These are phyloP conservation scores for Lepidium africanum DNA, from an alignment of 345 rosid genomes.

Conservation along the genomic window DNA sequence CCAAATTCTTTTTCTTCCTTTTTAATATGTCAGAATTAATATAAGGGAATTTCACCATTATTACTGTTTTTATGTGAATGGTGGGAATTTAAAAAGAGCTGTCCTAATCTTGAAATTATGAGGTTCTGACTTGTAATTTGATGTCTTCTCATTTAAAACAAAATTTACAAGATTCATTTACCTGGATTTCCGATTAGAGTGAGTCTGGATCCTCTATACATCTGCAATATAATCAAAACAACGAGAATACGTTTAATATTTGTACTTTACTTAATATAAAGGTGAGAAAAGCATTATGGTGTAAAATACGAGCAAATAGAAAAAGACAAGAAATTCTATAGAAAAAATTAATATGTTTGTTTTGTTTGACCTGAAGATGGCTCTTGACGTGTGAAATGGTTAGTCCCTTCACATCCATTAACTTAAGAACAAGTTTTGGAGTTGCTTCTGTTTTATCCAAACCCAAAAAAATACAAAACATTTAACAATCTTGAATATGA, in stretches of 20 bases:
- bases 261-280: not conserved
- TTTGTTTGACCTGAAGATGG: conserved; percentile 77
- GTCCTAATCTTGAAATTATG: conserved; percentile 4
- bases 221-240: conserved; percentile 15
- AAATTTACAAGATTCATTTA: not conserved
- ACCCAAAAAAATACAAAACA: not conserved
- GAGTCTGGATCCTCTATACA: conserved; percentile 30
- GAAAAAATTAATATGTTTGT: not conserved
- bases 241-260: not conserved
- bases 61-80: not conserved
- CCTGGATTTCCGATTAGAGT: conserved; percentile 19
- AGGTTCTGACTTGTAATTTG: not conserved
- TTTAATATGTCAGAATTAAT: no score
- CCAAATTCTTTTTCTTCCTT: conserved; percentile 2
- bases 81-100: not conserved
- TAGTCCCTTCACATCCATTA: conserved; percentile 97
- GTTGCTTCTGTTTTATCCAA: conserved; percentile 65
- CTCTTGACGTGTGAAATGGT: conserved; percentile 98
- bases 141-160: not conserved
- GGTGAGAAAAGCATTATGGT: not conserved
- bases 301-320: not conserved
- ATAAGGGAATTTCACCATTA: not conserved
- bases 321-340: not conserved
- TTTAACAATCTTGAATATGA: not conserved
- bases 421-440: conserved; percentile 94